Evolutionary conservation across 805 yeast species (phyloP).

Genomic region (Lachancea lanzarotensis): DNA sequence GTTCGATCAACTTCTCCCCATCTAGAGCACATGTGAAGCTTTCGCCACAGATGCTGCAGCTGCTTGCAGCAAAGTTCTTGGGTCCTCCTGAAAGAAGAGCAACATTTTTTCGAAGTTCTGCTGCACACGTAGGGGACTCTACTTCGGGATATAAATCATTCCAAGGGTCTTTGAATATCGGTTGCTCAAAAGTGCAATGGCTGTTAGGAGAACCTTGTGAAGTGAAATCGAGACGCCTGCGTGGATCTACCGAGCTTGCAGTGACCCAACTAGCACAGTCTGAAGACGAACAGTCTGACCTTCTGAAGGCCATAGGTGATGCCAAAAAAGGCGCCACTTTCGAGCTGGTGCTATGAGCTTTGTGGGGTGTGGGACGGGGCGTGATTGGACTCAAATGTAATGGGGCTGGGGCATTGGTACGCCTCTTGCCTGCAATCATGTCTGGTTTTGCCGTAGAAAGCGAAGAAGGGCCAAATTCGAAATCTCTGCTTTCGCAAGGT

Average conservation of each 20-base stretch:
- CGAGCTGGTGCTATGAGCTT: slow-evolving; percentile 1
- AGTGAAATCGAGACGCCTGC: slow-evolving; percentile 1
- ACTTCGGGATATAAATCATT: slow-evolving; percentile 20
- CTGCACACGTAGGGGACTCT: slow-evolving; percentile 21
- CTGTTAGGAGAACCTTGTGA: neutral
- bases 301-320: slow-evolving; percentile 6
- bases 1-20: slow-evolving; percentile 39
- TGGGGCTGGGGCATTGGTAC: slow-evolving; percentile 6
- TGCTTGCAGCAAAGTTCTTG: slow-evolving; percentile 24
- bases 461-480: neutral
- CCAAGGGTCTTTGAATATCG: slow-evolving; percentile 3
- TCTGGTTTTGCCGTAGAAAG: slow-evolving; percentile 1
- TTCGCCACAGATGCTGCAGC: slow-evolving; percentile 43
- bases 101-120: slow-evolving; percentile 12
- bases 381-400: slow-evolving; percentile 3
- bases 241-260: slow-evolving; percentile 4
- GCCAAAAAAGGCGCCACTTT: slow-evolving; percentile 1
- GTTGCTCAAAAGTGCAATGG: neutral
- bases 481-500: neutral
- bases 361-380: slow-evolving; percentile 12
- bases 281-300: slow-evolving; percentile 1
- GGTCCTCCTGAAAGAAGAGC: slow-evolving; percentile 17
- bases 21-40: slow-evolving; percentile 33
- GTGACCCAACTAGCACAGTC: slow-evolving; percentile 4
- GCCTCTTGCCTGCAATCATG: neutral